Evolutionary conservation across 352 stramenopile species (phyloP), one percentile per base, ranked within the genome.

Genomic region (Pythium grandisporangium): DNA sequence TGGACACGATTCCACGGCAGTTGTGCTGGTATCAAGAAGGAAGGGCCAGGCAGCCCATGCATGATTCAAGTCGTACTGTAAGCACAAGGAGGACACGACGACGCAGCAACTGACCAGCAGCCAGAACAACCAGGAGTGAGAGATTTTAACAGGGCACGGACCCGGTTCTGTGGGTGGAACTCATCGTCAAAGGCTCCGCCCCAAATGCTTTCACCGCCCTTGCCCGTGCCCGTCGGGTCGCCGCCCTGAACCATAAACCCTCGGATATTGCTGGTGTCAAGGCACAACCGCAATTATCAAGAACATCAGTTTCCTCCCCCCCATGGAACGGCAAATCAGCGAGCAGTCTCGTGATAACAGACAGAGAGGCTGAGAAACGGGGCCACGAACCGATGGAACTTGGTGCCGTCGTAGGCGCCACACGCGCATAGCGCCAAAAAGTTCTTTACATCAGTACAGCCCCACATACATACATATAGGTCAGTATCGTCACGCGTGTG

Each of bases 341-440:
- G n/a, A n/a, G n/a, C n/a, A n/a, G n/a, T n/a, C n/a, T n/a, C n/a
- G n/a, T n/a, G n/a, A n/a, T n/a, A n/a, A n/a, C n/a, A n/a, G n/a
- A n/a, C n/a, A n/a, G n/a, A n/a, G n/a, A n/a, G n/a, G n/a, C n/a
- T n/a, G n/a, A n/a, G n/a, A n/a, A n/a, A n/a, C n/a, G 6, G 11
- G 14, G 10, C 13, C 21, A 49, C 64, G 51, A 58, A 93, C 78
- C 86, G 70, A 37, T 96, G 84, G 42, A 96, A 96, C 51, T 77
- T 82, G n/a, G 84, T 97, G 52, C 73, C 70, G 43, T 96, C 79
- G 32, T 97, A 96, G 23, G 63, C 69, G 25, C 89, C 90, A 38
- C 69, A 89, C n/a, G 93, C 92, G 45, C 83, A 96, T 29, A 98
- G 71, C 26, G 92, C 95, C 6, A 98, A 55, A 57, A 99, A 98